A percentile compares a stretch with the other conserved stretches of the same genome.
phyloP scores from a whole-genome alignment of 2,329 filamentous ascomycete species.

The Verticillium nubilum region DNA sequence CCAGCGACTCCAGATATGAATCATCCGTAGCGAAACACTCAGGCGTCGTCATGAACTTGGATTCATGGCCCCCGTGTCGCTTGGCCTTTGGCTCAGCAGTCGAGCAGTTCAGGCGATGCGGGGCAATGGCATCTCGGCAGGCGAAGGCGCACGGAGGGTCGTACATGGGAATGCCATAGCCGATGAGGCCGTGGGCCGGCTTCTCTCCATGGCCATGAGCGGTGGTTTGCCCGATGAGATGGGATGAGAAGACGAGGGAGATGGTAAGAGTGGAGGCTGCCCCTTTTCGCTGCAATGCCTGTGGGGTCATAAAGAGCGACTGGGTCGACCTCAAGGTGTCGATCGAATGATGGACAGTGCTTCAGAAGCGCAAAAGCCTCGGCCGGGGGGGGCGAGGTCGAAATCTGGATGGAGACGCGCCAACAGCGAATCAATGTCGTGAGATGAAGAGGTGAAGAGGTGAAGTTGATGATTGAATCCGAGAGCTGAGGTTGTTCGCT shows the following conservation, averaged over 20 bases:
- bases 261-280: background rate
- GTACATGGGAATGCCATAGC: constrained; percentile 9
- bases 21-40: constrained; percentile 19
- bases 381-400: background rate
- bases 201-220: background rate
- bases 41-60: constrained; percentile 10
- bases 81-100: constrained; percentile 1
- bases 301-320: background rate
- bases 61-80: constrained; percentile 8
- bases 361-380: background rate
- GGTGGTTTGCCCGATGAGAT: background rate
- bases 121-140: constrained; percentile 16
- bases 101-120: constrained; percentile 17
- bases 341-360: background rate
- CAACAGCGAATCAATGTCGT: background rate
- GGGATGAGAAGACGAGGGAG: background rate
- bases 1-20: constrained; percentile 18
- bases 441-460: background rate
- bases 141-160: constrained; percentile 22
- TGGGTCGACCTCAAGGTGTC: background rate
- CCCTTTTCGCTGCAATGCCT: background rate
- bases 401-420: background rate
- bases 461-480: background rate
- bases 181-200: constrained; percentile 7
- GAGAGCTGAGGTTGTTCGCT: background rate